These are phyloP conservation scores for Cubamyces lactineus DNA, from an alignment of 768 basidiomycete genomes.

Conservation along the genomic window DNA sequence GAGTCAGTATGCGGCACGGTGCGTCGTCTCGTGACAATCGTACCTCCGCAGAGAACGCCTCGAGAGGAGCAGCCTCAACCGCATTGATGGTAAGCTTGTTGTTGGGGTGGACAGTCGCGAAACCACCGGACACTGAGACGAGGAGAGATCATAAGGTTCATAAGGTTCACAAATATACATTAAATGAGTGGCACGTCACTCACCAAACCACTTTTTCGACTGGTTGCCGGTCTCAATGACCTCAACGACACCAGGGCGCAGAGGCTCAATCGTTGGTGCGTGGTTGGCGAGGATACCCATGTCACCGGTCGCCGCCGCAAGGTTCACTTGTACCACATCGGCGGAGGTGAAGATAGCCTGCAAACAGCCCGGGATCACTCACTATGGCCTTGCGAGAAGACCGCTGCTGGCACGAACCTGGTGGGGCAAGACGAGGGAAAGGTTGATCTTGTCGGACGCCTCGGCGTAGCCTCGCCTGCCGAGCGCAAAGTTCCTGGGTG, in stretches of 20 bases:
- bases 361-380: conserved; percentile 10
- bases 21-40: conserved; percentile 4
- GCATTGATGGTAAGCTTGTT: conserved; percentile 97
- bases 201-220: conserved; percentile 98
- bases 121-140: conserved; percentile 84
- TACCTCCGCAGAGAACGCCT: conserved; percentile 90
- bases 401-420: conserved; percentile 60
- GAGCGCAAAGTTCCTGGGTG: conserved; percentile 51
- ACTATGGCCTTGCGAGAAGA: conserved; percentile 2
- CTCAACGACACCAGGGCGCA: conserved; percentile 94
- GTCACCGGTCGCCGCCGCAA: conserved; percentile 92
- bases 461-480: conserved; percentile 91
- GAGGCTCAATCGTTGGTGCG: conserved; percentile 94
- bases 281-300: conserved; percentile 99
- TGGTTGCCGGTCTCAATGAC: conserved; percentile 80
- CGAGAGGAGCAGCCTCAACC: conserved; percentile 92
- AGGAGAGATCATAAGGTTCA: not conserved
- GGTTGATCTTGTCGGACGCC: conserved; percentile 85
- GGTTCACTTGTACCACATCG: conserved; percentile 95
- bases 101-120: conserved; percentile 97
- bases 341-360: conserved; percentile 89
- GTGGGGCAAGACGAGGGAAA: conserved; percentile 94
- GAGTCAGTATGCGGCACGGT: not conserved
- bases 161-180: not conserved
- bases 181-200: conserved; percentile 32